Evolutionary conservation across 352 stramenopile species (phyloP).

Genomic region (Pythium angustatum): DNA sequence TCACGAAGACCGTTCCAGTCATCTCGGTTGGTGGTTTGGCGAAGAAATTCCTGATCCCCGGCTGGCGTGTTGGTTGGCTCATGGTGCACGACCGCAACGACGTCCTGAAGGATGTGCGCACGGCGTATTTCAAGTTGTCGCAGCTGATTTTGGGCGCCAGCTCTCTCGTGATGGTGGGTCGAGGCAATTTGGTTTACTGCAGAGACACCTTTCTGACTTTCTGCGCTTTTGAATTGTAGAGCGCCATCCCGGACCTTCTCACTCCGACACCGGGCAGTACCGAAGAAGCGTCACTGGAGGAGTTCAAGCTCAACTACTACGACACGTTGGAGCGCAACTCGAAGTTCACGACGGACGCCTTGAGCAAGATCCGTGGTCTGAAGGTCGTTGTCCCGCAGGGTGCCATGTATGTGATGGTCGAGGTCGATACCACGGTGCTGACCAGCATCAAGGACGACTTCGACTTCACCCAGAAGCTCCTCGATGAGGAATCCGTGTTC

Average conservation of each 20-base stretch:
- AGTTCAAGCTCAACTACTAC: slow-evolving; percentile 88
- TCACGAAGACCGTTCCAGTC: slow-evolving; percentile 82
- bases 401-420: slow-evolving; percentile 95
- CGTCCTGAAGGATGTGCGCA: slow-evolving; percentile 78
- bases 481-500: slow-evolving; percentile 96
- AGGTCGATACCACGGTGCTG: slow-evolving; percentile 53
- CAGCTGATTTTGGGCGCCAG: slow-evolving; percentile 92
- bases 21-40: slow-evolving; percentile 86
- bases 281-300: slow-evolving; percentile 56
- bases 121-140: slow-evolving; percentile 90
- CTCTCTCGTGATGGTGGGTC: slow-evolving; percentile 79
- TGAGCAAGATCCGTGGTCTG: slow-evolving; percentile 83
- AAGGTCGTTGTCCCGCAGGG: slow-evolving; percentile 89
- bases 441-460: slow-evolving; percentile 90
- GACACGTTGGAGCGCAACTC: slow-evolving; percentile 85
- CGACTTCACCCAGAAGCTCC: slow-evolving; percentile 92
- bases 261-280: slow-evolving; percentile 57
- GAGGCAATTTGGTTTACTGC: background rate
- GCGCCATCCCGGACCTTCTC: slow-evolving; percentile 82
- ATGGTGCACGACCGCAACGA: slow-evolving; percentile 92
- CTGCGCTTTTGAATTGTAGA: slow-evolving; percentile 36
- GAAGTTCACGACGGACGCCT: slow-evolving; percentile 71
- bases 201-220: too few relatives aligned
- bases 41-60: slow-evolving; percentile 96
- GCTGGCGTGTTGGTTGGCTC: slow-evolving; percentile 95